Evolutionary conservation across 2,329 filamentous ascomycete genomes (phyloP), one percentile per base, ranked within the genome.

Genomic region (Xylaria sp.): DNA sequence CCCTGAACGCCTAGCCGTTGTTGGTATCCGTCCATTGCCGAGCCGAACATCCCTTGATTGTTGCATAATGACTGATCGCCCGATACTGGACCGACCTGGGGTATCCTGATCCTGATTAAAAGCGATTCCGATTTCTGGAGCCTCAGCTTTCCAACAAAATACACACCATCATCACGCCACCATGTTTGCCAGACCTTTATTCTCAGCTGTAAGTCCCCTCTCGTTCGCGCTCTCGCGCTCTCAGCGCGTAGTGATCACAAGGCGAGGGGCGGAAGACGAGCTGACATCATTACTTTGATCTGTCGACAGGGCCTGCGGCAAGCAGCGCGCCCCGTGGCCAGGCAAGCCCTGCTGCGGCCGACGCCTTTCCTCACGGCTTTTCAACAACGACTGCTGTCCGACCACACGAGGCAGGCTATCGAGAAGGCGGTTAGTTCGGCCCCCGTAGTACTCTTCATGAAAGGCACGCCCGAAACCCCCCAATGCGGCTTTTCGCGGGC

Each of bases 391-490:
- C 84, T 92, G 42, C 86, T 99, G 50, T 97, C 94, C 33, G 86
- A 89, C 70, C 86, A 92, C 74, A 95, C 92, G 11, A 88, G 86
- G 65, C 79, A 87, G 40, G 93, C 94, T 25, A 99, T 99, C 72
- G 92, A 97, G 78, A 92, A 93, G 77, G 94, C 94, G 33, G 89
- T 99, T 15, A 83, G 81, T 23, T 94, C 93, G 0, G 91, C 94
- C 0, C 94, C 94, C 2, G 94, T 99, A 0, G 95, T 99, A 0
- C 84, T 99, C 60, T 99, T 99, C 84, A 99, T 99, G 95, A 99
- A 99, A 83, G 95, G 95, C 63, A 98, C 95, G 1, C 95, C 95
- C 61, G 94, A 97, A 80, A 92, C 88, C 64, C 95, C 95, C 19
- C 94, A 97, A 78, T 99, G 95, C 79, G 95, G 95, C 47, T 99